Conservation (phyloP, 1,139 yeast genomes). For the Geotrichum siamense region DNA sequence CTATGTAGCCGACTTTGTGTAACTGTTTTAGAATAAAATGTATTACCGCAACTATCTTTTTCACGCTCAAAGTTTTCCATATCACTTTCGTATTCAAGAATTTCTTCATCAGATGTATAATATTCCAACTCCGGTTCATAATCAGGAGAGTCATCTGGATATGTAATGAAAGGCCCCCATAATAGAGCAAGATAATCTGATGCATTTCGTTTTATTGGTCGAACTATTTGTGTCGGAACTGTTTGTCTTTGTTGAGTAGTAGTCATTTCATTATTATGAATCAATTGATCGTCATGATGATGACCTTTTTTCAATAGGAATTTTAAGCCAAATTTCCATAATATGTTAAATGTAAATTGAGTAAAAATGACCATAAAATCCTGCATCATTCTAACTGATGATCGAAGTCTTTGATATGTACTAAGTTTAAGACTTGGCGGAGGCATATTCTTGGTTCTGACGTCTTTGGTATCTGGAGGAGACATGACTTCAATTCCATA, state of each 20-base stretch:
- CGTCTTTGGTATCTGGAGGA: constrained; percentile 11
- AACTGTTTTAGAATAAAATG: constrained; percentile 12
- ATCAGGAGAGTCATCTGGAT: constrained; percentile 25
- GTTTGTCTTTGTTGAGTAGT: background rate
- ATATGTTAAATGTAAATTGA: constrained; percentile 5
- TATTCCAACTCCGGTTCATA: constrained; percentile 21
- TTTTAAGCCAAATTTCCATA: constrained; percentile 11
- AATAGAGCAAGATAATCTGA: constrained; percentile 21
- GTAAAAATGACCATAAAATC: constrained; percentile 6
- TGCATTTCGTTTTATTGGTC: too few species aligned
- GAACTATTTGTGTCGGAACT: background rate
- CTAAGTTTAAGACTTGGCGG: background rate
- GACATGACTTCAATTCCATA: constrained; percentile 12
- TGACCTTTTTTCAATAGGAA: constrained; percentile 7
- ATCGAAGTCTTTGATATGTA: constrained; percentile 7
- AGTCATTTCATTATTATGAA: background rate
- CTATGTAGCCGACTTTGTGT: background rate
- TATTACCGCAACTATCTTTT: constrained; percentile 7
- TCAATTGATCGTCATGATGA: background rate
- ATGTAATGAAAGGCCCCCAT: constrained; percentile 25
- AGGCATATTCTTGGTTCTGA: background rate
- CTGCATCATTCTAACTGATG: constrained; percentile 10
- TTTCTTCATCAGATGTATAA: constrained; percentile 21
- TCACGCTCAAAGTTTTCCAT: constrained; percentile 16
- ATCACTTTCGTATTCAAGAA: constrained; percentile 20